phyloP scores from a whole-genome alignment of 352 stramenopile genomes.

The Achlya hypogyna region DNA sequence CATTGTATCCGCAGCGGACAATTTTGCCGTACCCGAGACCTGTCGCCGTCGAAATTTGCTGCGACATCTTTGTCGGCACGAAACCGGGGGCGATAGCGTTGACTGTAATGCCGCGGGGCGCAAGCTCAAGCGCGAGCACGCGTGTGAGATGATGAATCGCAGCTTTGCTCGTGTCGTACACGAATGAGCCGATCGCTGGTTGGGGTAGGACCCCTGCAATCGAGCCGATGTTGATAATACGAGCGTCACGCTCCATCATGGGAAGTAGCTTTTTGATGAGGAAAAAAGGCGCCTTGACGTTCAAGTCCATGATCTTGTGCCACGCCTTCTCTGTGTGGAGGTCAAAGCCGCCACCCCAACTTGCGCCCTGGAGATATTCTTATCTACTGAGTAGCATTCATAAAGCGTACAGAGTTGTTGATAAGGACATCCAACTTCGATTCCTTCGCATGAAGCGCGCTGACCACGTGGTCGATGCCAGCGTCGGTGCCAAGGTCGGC shows the following conservation, averaged over 20 bases:
- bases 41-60: conserved; percentile 51
- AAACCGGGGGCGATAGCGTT: conserved; percentile 92
- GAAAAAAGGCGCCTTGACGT: conserved; percentile 93
- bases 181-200: conserved; percentile 71
- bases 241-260: conserved; percentile 55
- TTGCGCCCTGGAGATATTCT: conserved; percentile 22
- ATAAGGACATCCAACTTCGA: conserved; percentile 86
- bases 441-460: conserved; percentile 65
- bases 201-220: conserved; percentile 74
- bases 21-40: conserved; percentile 22
- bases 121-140: conserved; percentile 86
- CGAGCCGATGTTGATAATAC: conserved; percentile 72
- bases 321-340: conserved; percentile 53
- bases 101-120: conserved; percentile 84
- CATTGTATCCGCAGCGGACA: background rate
- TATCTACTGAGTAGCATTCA: conserved; percentile 18
- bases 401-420: conserved; percentile 85
- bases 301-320: conserved; percentile 88
- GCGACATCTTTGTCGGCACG: conserved; percentile 85
- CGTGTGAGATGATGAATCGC: conserved; percentile 91
- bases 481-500: conserved; percentile 72
- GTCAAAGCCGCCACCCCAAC: conserved; percentile 40
- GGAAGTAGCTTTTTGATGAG: conserved; percentile 85
- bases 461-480: conserved; percentile 70
- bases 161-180: conserved; percentile 94